Percentiles rank a stretch among this genome's conserved stretches.
These are phyloP conservation scores for Gaultheria prostrata DNA, from an alignment of 148 eudicot genomes.

Conservation along the genomic window DNA sequence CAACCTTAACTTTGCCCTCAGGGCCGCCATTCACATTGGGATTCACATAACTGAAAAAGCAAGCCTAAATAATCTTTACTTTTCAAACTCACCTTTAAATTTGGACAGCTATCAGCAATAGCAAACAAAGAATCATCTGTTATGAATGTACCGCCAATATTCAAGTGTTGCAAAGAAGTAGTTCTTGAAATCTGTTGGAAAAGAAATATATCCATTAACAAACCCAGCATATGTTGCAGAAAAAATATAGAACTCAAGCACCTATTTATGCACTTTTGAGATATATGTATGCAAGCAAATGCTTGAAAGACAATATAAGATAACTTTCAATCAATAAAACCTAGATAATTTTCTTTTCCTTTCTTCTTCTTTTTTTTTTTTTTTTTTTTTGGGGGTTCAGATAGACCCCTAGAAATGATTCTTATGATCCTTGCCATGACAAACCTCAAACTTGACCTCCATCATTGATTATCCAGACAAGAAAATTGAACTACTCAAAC, in stretches of 20 bases:
- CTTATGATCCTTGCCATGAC: not conserved
- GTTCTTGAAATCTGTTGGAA: slow-evolving; percentile 63
- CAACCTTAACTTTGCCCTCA: not conserved
- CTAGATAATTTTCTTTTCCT: not conserved
- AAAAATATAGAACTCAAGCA: not conserved
- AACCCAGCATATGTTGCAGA: not conserved
- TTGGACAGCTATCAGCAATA: slow-evolving; percentile 65
- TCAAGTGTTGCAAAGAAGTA: slow-evolving; percentile 69
- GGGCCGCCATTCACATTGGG: not conserved
- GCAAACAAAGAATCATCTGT: slow-evolving; percentile 80
- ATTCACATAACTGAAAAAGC: not conserved
- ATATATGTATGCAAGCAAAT: not conserved
- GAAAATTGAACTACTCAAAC: not conserved
- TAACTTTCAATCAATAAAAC: not conserved
- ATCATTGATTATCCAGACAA: not conserved
- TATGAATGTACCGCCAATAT: slow-evolving; percentile 79
- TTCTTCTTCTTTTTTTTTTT: no score
- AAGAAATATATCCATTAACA: not conserved
- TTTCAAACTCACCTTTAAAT: slow-evolving; percentile 52
- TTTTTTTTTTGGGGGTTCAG: no score
- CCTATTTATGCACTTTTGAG: not conserved
- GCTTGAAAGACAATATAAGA: not conserved
- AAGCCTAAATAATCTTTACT: not conserved
- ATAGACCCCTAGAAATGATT: not conserved
- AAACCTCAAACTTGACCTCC: not conserved